Percentiles rank a stretch among this genome's conserved stretches.
These are phyloP conservation scores for Tetrapisispora taiwanensis DNA, from an alignment of 805 yeast species.

Conservation along the genomic window DNA sequence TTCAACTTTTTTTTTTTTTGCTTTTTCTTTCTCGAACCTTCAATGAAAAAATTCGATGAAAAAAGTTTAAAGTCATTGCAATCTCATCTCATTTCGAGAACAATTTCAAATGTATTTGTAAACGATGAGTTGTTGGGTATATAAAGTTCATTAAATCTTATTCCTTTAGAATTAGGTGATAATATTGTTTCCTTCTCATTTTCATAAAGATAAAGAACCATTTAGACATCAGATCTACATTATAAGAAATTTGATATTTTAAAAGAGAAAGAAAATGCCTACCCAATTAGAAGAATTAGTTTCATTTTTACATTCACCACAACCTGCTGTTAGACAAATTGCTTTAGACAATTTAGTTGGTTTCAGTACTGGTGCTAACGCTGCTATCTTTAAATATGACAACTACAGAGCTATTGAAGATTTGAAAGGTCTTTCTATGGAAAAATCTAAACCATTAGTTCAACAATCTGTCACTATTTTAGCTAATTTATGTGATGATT, in stretches of 20 bases:
- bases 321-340: constrained; percentile 67
- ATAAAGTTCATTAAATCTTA: no score
- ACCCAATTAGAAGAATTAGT: constrained; percentile 54
- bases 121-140: background rate
- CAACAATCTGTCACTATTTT: constrained; percentile 67
- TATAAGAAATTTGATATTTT: no score
- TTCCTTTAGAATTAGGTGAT: no score
- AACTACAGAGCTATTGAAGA: constrained; percentile 63
- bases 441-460: constrained; percentile 44
- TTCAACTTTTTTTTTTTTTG: background rate
- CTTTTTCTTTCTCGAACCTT: background rate
- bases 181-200: no score
- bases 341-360: constrained; percentile 81
- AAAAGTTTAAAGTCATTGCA: background rate
- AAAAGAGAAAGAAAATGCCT: no score
- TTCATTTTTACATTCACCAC: constrained; percentile 70
- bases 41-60: background rate
- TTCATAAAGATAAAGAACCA: no score
- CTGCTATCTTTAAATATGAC: constrained; percentile 56
- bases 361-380: constrained; percentile 61
- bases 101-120: background rate
- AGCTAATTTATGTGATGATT: constrained; percentile 72
- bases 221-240: no score
- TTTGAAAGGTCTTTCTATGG: constrained; percentile 49
- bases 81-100: constrained; percentile 6